Conservation (phyloP, 139 green algal genomes). For the Diplosphaera chodatii region DNA sequence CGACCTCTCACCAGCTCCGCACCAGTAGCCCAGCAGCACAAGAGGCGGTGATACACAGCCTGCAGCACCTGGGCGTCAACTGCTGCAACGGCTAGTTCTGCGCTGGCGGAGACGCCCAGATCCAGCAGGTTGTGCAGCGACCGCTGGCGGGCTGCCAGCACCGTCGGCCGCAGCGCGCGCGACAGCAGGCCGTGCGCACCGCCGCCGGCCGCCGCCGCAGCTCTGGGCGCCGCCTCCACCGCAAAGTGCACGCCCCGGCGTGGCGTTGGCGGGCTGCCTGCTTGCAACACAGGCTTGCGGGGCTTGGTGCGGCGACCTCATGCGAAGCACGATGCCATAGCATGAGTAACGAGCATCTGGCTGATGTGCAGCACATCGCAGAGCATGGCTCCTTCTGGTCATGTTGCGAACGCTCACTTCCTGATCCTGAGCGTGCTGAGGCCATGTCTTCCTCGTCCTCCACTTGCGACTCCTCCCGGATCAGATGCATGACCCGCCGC, state of each 20-base stretch:
- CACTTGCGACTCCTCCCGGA: slow-evolving; percentile 77
- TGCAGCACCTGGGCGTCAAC: too few species aligned
- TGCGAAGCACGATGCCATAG: too few species aligned
- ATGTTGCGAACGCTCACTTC: too few species aligned
- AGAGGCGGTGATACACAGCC: too few species aligned
- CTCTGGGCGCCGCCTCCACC: background rate
- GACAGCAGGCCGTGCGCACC: slow-evolving; percentile 28
- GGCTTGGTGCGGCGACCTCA: too few species aligned
- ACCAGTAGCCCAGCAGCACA: too few species aligned
- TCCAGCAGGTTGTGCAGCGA: slow-evolving; percentile 80
- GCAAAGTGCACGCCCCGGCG: background rate
- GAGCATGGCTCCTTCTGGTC: too few species aligned
- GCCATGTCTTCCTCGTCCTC: background rate
- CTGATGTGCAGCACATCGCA: too few species aligned
- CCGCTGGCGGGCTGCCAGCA: slow-evolving; percentile 29
- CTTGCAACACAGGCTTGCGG: too few species aligned
- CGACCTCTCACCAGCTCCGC: background rate
- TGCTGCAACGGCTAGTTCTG: too few species aligned
- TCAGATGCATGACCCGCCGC: slow-evolving; percentile 84
- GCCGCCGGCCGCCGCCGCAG: too few species aligned
- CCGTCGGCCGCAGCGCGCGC: slow-evolving; percentile 20
- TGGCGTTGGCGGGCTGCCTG: background rate
- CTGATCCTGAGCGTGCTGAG: background rate
- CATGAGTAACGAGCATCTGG: too few species aligned
- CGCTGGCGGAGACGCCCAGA: slow-evolving; percentile 1